Percentiles rank a stretch among this genome's conserved stretches.
phyloP scores from a whole-genome alignment of 495 filamentous ascomycete genomes.

The Alectoria sarmentosa region DNA sequence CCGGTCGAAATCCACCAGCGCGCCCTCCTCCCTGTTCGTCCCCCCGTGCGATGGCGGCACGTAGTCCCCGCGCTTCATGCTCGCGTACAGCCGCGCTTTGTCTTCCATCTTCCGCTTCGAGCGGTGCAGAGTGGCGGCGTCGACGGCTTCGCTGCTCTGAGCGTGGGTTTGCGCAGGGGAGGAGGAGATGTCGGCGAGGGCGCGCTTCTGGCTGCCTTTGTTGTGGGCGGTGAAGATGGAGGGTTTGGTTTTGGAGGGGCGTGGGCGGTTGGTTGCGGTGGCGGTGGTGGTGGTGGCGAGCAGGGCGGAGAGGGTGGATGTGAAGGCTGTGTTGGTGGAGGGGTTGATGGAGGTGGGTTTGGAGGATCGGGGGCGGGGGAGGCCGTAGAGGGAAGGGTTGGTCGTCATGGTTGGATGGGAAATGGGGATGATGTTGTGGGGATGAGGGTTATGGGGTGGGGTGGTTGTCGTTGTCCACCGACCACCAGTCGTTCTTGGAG shows the following conservation, averaged over 20 bases:
- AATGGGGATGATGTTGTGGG: background rate
- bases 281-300: slow-evolving; percentile 44
- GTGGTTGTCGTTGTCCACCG: background rate
- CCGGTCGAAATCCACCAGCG: slow-evolving; percentile 82
- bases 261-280: slow-evolving; percentile 48
- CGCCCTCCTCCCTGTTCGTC: slow-evolving; percentile 36
- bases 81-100: slow-evolving; percentile 76
- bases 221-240: slow-evolving; percentile 67
- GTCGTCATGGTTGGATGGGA: slow-evolving; percentile 40
- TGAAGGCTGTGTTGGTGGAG: slow-evolving; percentile 41
- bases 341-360: slow-evolving; percentile 46
- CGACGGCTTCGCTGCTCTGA: slow-evolving; percentile 37
- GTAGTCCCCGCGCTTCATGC: slow-evolving; percentile 71
- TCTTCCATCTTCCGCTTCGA: slow-evolving; percentile 75
- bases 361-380: slow-evolving; percentile 49
- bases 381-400: slow-evolving; percentile 66
- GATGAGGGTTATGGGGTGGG: background rate
- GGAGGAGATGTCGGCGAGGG: slow-evolving; percentile 42
- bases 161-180: slow-evolving; percentile 31
- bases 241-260: slow-evolving; percentile 60
- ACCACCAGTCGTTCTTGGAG: no score
- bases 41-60: slow-evolving; percentile 30
- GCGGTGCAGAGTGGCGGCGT: slow-evolving; percentile 44
- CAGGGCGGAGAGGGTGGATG: slow-evolving; percentile 63
- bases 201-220: slow-evolving; percentile 60